phyloP scores from a whole-genome alignment of 495 filamentous ascomycete genomes.

The Penicillium desertorum region DNA sequence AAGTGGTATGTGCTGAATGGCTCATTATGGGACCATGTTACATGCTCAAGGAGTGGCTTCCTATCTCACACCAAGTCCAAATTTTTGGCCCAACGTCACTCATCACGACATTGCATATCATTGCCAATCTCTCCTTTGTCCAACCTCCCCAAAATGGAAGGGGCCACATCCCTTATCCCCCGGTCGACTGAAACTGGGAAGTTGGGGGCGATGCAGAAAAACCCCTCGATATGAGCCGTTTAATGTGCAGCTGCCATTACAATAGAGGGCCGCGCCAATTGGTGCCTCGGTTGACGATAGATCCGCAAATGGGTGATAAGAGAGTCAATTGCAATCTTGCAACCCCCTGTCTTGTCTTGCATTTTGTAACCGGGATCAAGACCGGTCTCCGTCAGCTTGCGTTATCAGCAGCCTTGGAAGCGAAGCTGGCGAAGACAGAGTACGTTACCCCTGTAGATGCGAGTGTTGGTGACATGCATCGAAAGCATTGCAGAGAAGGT shows the following conservation, averaged over 20 bases:
- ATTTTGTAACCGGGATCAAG: background rate
- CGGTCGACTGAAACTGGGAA: background rate
- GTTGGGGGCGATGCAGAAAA: background rate
- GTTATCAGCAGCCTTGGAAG: background rate
- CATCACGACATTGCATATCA: constrained; percentile 6
- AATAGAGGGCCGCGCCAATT: background rate
- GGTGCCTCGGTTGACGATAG: background rate
- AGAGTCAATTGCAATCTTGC: constrained; percentile 1
- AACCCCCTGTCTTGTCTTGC: background rate
- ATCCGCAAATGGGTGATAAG: constrained; percentile 5
- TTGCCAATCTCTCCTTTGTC: background rate
- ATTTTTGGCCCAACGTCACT: background rate
- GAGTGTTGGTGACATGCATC: constrained; percentile 2
- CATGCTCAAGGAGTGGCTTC: background rate
- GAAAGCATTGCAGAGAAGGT: background rate
- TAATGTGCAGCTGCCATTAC: background rate
- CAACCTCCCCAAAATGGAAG: background rate
- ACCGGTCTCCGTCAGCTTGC: constrained; percentile 4
- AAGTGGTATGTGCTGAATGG: background rate
- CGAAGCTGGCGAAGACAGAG: background rate
- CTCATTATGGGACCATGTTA: background rate
- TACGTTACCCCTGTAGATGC: constrained; percentile 3
- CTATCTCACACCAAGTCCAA: background rate
- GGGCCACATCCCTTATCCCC: background rate
- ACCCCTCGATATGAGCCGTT: constrained; percentile 1